Evolutionary conservation across 129 eudicot species (phyloP), one percentile per base, ranked within the genome.

Genomic region (Flaveria bidentis): DNA sequence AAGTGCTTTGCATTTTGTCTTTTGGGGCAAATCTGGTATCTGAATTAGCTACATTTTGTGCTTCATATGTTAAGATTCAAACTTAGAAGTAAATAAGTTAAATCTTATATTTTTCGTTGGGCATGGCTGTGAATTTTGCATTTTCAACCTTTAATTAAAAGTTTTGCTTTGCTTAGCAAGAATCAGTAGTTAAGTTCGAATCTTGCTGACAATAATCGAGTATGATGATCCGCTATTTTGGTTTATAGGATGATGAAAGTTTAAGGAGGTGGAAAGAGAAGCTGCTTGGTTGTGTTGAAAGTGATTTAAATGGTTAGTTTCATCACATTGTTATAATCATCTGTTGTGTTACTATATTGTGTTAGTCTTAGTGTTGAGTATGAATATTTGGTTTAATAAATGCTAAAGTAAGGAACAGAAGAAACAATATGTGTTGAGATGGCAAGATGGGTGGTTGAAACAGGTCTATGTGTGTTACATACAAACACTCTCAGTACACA

Each of bases 251-350:
- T 64, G 93, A 88, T 63, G 93, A 88, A 83, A 91, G 97, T 71
- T 84, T 88, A 76, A 82, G 89, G 74, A 88, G 97, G 79, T 91
- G 97, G 97, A 91, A 91, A 82, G 97, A 89, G 86, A 82, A 91
- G 86, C 79, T 91, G 67, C 88, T 91, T 51, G 97, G 97, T 46
- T 80, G 89, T 67, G 78, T 89, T 4, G 92, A 88, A 80, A 82
- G 85, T 18, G 90, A 89, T 78, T 87, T 89, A 39, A 67, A 85
- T 78, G 97, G 97, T 91, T 82, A 58, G 95, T 85, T n/a, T 71
- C 25, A 57, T 42, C 23, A 26, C 36, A 9, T 75, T 77, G 14
- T 50, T 51, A 36, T 71, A 39, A 49, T 71, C 6, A 46, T 71
- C 9, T 71, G 25, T 30, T 10, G 46, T 46, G 9, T 6, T 68